Evolutionary conservation across 2,329 filamentous ascomycete species (phyloP).

Genomic region (Bipolaris victoriae): DNA sequence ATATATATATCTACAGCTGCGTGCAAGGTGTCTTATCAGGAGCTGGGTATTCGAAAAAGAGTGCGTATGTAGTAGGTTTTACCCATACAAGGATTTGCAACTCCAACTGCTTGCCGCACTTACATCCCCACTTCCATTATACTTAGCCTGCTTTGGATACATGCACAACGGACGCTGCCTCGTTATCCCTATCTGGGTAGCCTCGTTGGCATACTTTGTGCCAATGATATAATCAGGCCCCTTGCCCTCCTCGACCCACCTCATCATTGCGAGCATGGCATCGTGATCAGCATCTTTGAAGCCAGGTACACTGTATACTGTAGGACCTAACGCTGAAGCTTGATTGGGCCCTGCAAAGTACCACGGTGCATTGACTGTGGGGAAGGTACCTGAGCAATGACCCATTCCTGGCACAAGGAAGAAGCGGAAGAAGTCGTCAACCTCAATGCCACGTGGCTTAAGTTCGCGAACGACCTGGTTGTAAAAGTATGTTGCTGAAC

Average conservation of each 20-base stretch:
- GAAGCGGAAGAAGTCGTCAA: slow-evolving; percentile 52
- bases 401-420: slow-evolving; percentile 55
- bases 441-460: slow-evolving; percentile 41
- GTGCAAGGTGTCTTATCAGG: too few relatives aligned
- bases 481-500: slow-evolving; percentile 60
- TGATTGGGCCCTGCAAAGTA: slow-evolving; percentile 50
- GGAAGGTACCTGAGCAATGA: slow-evolving; percentile 49
- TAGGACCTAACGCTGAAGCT: slow-evolving; percentile 14
- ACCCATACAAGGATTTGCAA: slow-evolving; percentile 22
- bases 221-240: slow-evolving; percentile 50
- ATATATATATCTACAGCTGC: too few relatives aligned
- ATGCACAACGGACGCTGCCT: slow-evolving; percentile 45
- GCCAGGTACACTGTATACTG: slow-evolving; percentile 34
- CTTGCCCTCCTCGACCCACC: slow-evolving; percentile 52
- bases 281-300: slow-evolving; percentile 52
- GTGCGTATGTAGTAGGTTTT: neutral
- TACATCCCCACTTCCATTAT: slow-evolving; percentile 36
- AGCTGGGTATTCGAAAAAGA: too few relatives aligned
- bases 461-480: slow-evolving; percentile 51
- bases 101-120: slow-evolving; percentile 36
- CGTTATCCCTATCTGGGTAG: slow-evolving; percentile 24
- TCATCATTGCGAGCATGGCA: slow-evolving; percentile 54
- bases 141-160: slow-evolving; percentile 42
- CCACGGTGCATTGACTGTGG: slow-evolving; percentile 51
- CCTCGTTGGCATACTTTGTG: slow-evolving; percentile 39